Evolutionary conservation across 1,284 basidiomycete species (phyloP).

Genomic region (Leccinum huronense): DNA sequence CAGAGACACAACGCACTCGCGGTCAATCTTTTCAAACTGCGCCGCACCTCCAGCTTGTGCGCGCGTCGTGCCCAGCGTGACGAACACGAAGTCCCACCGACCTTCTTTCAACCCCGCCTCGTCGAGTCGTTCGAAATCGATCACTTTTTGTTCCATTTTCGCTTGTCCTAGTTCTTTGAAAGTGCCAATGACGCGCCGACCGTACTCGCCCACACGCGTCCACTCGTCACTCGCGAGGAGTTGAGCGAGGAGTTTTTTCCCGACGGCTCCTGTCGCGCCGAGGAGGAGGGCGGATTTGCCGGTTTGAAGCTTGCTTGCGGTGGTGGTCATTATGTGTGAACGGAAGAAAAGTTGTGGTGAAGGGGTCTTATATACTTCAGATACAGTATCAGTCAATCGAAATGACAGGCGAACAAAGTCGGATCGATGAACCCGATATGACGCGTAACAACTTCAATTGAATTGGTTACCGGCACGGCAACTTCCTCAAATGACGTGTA

Average conservation of each 20-base stretch:
- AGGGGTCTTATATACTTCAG: no score
- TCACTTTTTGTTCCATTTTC: conserved; percentile 57
- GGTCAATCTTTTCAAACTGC: conserved; percentile 72
- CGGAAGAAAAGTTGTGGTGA: no score
- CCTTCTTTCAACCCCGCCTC: conserved; percentile 49
- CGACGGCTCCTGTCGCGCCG: conserved; percentile 65
- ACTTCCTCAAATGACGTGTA: no score
- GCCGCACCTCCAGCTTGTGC: conserved; percentile 60
- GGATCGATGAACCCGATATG: no score
- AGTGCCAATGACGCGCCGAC: conserved; percentile 53
- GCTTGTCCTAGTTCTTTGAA: conserved; percentile 23
- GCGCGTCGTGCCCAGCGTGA: conserved; percentile 63
- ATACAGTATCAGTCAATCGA: no score
- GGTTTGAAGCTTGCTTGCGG: not conserved
- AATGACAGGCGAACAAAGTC: no score
- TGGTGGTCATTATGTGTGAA: conserved; percentile 7
- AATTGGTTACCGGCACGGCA: no score
- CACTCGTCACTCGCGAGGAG: conserved; percentile 54
- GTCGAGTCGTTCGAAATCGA: conserved; percentile 67
- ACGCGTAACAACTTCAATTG: no score
- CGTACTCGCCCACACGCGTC: conserved; percentile 62
- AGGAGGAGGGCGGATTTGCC: conserved; percentile 55
- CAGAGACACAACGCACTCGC: conserved; percentile 48
- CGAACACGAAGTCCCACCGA: conserved; percentile 66
- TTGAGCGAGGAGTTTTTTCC: conserved; percentile 53